These are phyloP conservation scores for Chaetomiaceae sp. DNA, from an alignment of 2,329 filamentous ascomycete species.

Conservation along the genomic window DNA sequence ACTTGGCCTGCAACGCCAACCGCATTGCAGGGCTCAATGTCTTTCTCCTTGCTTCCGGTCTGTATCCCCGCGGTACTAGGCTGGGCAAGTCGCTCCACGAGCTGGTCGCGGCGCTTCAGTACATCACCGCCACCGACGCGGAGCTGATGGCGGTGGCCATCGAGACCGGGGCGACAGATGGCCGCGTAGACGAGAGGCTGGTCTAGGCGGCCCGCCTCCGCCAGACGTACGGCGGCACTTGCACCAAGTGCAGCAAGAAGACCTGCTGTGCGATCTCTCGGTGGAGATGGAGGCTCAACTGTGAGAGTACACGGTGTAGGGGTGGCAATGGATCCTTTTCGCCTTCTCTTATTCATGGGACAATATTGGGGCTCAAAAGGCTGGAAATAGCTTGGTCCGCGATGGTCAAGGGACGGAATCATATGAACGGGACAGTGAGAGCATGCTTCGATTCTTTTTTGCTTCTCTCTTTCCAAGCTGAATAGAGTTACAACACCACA, in stretches of 20 bases:
- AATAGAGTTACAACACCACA: no score
- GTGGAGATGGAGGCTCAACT: slow-evolving; percentile 9
- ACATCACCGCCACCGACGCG: slow-evolving; percentile 5
- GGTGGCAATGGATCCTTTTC: no score
- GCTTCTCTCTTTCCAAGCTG: no score
- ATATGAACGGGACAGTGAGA: no score
- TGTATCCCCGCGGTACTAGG: not conserved
- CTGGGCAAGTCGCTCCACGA: slow-evolving; percentile 2
- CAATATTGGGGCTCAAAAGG: no score
- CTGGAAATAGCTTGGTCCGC: no score
- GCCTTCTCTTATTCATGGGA: no score
- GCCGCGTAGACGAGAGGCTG: not conserved
- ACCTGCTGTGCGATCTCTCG: slow-evolving; percentile 5
- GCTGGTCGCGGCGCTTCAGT: not conserved
- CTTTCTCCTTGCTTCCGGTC: slow-evolving; percentile 2
- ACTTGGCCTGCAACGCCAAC: slow-evolving; percentile 1
- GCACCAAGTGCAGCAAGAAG: slow-evolving; percentile 7
- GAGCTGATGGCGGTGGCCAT: not conserved
- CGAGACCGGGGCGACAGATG: not conserved
- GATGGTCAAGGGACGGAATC: no score
- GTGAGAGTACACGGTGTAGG: no score
- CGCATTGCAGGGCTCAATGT: not conserved
- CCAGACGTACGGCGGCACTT: not conserved
- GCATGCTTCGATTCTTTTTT: no score
- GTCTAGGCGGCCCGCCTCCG: slow-evolving; percentile 1